Percentiles rank a stretch among this genome's conserved stretches.
Conservation (phyloP, 306 rosid genomes). For the Styphnolobium japonicum region DNA sequence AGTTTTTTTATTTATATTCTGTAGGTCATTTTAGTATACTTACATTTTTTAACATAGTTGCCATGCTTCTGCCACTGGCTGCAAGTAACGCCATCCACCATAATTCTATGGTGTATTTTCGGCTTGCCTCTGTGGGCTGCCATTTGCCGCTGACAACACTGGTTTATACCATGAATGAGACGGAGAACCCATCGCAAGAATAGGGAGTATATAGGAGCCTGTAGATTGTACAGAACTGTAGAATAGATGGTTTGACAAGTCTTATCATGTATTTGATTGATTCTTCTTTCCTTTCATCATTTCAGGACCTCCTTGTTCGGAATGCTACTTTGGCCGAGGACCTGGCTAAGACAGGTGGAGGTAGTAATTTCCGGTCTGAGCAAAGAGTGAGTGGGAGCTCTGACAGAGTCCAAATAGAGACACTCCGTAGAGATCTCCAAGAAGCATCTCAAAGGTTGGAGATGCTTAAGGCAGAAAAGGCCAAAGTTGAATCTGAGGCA, state of each 20-base stretch:
- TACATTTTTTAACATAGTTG: too few relatives aligned
- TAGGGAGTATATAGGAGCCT: not conserved
- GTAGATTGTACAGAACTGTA: not conserved
- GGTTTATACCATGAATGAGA: not conserved
- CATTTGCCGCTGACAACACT: too few relatives aligned
- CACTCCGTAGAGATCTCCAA: conserved; percentile 73
- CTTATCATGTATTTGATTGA: conserved; percentile 7
- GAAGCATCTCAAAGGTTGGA: conserved; percentile 76
- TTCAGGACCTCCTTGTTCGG: conserved; percentile 75
- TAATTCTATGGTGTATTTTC: too few relatives aligned
- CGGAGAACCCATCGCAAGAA: conserved; percentile 1
- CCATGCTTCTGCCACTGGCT: too few relatives aligned
- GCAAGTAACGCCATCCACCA: too few relatives aligned
- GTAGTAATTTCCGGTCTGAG: conserved; percentile 41
- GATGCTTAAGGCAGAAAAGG: conserved; percentile 69
- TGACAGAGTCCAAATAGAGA: conserved; percentile 71
- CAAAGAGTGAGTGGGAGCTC: conserved; percentile 59
- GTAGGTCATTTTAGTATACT: too few relatives aligned
- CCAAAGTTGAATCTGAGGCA: conserved; percentile 72
- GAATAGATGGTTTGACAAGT: not conserved
- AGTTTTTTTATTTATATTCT: too few relatives aligned
- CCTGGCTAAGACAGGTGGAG: conserved; percentile 60
- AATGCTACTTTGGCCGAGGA: conserved; percentile 88
- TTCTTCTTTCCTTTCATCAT: not conserved
- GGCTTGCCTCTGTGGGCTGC: too few relatives aligned